phyloP scores from a whole-genome alignment of 2,329 filamentous ascomycete species.

The Alternaria solani region DNA sequence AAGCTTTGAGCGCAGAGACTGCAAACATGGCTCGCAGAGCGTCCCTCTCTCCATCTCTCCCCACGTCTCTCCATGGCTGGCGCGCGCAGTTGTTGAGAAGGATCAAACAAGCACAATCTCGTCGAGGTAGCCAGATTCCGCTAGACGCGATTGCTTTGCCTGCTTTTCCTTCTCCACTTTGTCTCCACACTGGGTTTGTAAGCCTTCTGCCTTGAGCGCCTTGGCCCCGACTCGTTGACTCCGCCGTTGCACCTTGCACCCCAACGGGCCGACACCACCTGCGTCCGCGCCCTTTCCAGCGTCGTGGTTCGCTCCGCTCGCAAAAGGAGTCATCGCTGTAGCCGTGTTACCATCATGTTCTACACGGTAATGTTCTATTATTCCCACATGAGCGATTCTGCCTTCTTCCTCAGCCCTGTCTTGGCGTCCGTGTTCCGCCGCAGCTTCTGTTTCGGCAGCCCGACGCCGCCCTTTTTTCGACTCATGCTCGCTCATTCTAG shows the following conservation, averaged over 20 bases:
- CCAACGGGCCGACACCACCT: conserved; percentile 2
- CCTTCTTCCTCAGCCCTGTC: neutral
- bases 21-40: neutral
- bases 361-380: too few species aligned
- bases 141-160: conserved; percentile 1
- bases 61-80: neutral
- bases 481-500: conserved; percentile 15
- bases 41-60: too few species aligned
- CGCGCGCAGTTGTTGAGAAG: neutral
- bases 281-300: neutral
- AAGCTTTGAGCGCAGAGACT: neutral
- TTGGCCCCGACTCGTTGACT: conserved; percentile 1
- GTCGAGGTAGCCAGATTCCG: neutral
- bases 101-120: neutral
- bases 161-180: conserved; percentile 4
- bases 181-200: neutral
- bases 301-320: neutral
- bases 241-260: neutral
- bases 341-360: neutral
- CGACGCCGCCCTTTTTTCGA: conserved; percentile 1
- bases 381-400: too few species aligned
- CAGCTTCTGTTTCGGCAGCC: conserved; percentile 3
- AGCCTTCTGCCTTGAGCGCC: neutral
- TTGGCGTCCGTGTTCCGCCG: neutral
- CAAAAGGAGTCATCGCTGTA: neutral